Evolutionary conservation across 2,329 filamentous ascomycete genomes (phyloP).

Genomic region (Exophiala sp.): DNA sequence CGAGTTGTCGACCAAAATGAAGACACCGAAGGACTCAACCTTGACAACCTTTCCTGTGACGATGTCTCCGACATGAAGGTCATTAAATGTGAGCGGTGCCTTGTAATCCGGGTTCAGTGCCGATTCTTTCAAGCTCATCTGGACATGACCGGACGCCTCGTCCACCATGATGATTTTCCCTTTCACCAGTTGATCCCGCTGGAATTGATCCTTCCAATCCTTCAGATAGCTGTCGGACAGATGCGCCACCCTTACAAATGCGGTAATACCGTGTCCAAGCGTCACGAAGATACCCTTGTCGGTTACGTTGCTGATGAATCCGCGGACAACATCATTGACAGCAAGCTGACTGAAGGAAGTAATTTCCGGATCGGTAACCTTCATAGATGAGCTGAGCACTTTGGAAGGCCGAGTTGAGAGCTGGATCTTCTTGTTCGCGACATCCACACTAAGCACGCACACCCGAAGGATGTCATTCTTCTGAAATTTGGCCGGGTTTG

Average conservation of each 20-base stretch:
- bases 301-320: conserved; percentile 84
- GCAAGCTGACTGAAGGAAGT: conserved; percentile 63
- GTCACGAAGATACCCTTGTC: conserved; percentile 85
- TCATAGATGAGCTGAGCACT: conserved; percentile 76
- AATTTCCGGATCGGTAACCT: conserved; percentile 76
- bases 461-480: conserved; percentile 85
- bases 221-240: conserved; percentile 88
- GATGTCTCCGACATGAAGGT: conserved; percentile 71
- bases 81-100: conserved; percentile 65
- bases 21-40: conserved; percentile 91
- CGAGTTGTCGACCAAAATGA: conserved; percentile 82
- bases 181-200: conserved; percentile 83
- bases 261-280: conserved; percentile 73
- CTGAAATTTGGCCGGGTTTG: conserved; percentile 65
- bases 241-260: conserved; percentile 77
- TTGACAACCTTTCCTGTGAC: conserved; percentile 88
- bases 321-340: conserved; percentile 72
- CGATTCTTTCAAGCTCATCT: conserved; percentile 82
- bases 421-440: conserved; percentile 73
- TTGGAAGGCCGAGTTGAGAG: conserved; percentile 82
- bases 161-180: conserved; percentile 75
- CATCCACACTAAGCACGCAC: conserved; percentile 74
- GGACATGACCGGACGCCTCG: conserved; percentile 61
- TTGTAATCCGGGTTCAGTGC: conserved; percentile 73
- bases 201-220: conserved; percentile 87